Evolutionary conservation across 2,329 filamentous ascomycete species (phyloP).

Genomic region (Cladobotryum protrusum): DNA sequence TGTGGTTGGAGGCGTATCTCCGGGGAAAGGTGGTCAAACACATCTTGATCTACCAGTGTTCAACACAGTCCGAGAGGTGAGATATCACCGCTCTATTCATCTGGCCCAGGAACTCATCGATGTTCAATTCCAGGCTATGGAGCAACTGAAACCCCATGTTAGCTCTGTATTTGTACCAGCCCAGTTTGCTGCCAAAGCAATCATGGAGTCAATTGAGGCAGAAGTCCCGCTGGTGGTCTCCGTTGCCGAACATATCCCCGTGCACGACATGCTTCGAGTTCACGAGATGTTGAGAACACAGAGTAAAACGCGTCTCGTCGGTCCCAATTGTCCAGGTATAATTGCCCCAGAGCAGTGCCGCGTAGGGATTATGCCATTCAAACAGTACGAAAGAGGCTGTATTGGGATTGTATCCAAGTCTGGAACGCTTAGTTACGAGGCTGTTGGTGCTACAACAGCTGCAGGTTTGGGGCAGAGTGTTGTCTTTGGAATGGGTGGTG

Average conservation of each 20-base stretch:
- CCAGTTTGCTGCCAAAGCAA: slow-evolving; percentile 57
- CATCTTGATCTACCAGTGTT: slow-evolving; percentile 33
- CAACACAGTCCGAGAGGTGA: slow-evolving; percentile 27
- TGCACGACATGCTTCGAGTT: slow-evolving; percentile 68
- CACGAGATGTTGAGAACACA: slow-evolving; percentile 67
- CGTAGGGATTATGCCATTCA: slow-evolving; percentile 36
- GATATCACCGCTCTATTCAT: not conserved
- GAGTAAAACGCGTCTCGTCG: slow-evolving; percentile 64
- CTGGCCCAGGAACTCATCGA: slow-evolving; percentile 21
- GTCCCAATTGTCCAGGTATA: slow-evolving; percentile 76
- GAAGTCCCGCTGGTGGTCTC: slow-evolving; percentile 73
- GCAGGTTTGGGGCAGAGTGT: slow-evolving; percentile 72
- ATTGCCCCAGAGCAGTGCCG: slow-evolving; percentile 65
- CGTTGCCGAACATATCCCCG: slow-evolving; percentile 72
- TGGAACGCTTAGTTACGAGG: slow-evolving; percentile 74
- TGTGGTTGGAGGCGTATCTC: slow-evolving; percentile 33
- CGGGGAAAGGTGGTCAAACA: slow-evolving; percentile 26
- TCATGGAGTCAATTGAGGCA: slow-evolving; percentile 69
- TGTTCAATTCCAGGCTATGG: not conserved
- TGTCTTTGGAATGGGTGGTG: slow-evolving; percentile 72
- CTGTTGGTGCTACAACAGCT: slow-evolving; percentile 66
- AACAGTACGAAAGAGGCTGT: slow-evolving; percentile 47
- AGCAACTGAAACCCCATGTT: slow-evolving; percentile 46
- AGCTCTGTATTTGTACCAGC: slow-evolving; percentile 71
- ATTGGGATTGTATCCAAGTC: slow-evolving; percentile 76